Percentiles rank a stretch among this genome's conserved stretches.
Evolutionary conservation across 495 filamentous ascomycete species (phyloP).

Genomic region (Neurospora discreta): DNA sequence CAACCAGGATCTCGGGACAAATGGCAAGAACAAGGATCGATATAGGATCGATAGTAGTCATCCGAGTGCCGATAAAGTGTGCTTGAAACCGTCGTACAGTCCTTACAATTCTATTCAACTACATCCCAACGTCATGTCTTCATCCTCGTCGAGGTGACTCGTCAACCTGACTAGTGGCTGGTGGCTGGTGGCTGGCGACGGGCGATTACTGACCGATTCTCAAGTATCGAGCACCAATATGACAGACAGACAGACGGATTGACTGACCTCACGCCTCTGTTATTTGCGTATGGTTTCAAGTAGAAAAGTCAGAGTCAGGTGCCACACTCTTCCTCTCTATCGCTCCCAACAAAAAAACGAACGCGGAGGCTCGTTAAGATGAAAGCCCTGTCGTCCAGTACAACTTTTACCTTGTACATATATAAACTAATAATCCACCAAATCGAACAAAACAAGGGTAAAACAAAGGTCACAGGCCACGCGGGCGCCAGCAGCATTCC

Average conservation of each 20-base stretch:
- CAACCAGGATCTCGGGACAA: neutral
- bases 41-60: neutral
- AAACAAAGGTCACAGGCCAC: neutral
- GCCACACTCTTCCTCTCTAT: neutral
- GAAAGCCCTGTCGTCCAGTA: neutral
- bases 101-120: neutral
- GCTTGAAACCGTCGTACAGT: neutral
- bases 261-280: neutral
- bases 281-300: neutral
- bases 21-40: neutral
- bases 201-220: neutral
- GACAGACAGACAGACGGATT: neutral
- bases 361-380: neutral
- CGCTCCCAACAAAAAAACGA: neutral
- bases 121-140: neutral
- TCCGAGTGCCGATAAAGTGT: neutral
- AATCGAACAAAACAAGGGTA: neutral
- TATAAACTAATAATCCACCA: neutral
- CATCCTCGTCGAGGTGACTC: neutral
- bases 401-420: neutral
- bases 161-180: neutral
- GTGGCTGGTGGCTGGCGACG: neutral
- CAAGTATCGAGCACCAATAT: neutral
- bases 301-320: neutral
- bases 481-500: neutral